These are phyloP conservation scores for Linnemannia elongata DNA, from an alignment of 192 early-diverging fungal genomes.

Conservation along the genomic window DNA sequence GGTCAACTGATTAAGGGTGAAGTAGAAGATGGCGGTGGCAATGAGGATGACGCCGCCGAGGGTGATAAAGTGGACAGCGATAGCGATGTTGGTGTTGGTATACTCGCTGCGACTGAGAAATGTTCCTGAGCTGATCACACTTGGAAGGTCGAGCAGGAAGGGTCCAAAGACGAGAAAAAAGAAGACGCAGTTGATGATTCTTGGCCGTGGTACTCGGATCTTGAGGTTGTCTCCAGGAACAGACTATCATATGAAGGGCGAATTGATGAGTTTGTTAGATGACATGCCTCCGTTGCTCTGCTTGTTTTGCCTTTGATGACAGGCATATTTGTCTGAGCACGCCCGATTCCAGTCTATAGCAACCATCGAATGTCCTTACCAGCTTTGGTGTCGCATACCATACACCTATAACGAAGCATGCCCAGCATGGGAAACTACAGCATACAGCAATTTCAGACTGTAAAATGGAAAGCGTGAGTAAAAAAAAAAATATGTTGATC, in stretches of 20 bases:
- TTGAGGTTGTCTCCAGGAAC: constrained; percentile 39
- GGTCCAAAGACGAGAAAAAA: constrained; percentile 50
- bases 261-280: background rate
- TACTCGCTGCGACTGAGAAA: constrained; percentile 47
- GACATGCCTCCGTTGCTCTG: too few relatives aligned
- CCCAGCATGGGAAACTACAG: constrained; percentile 57
- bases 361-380: constrained; percentile 18
- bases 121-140: constrained; percentile 56
- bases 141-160: constrained; percentile 47
- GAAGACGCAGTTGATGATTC: constrained; percentile 43
- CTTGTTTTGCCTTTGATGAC: background rate
- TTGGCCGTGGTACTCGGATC: constrained; percentile 34
- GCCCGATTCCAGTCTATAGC: background rate
- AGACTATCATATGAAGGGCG: constrained; percentile 12
- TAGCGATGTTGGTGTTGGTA: constrained; percentile 46
- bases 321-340: background rate
- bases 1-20: constrained; percentile 39
- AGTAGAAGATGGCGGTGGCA: constrained; percentile 41
- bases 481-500: background rate
- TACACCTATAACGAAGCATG: constrained; percentile 52
- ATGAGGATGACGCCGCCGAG: constrained; percentile 34
- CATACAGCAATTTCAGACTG: constrained; percentile 55
- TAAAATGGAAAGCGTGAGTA: background rate
- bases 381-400: constrained; percentile 56
- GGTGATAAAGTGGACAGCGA: constrained; percentile 46